Evolutionary conservation across 2,329 filamentous ascomycete species (phyloP), one percentile per base, ranked within the genome.

Genomic region (Elsinoe arachidis): DNA sequence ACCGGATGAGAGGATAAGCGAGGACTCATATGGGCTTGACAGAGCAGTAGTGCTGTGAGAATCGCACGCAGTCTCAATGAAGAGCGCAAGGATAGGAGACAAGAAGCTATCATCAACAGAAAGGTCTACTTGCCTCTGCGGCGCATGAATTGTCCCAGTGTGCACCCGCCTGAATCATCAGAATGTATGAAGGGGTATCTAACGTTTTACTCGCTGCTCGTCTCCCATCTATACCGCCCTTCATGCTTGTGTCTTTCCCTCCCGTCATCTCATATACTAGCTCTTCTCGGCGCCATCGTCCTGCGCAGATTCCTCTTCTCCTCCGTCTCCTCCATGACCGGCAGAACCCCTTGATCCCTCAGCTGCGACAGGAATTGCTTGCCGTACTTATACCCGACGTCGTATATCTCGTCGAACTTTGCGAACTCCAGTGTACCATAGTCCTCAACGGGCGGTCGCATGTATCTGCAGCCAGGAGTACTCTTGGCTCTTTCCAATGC

Each of bases 361-460:
- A 97, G 75, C 64, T 84, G 80, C 55, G 83, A 82, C 62, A 99
- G 72, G 69, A 86, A 96, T 56, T 89, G 83, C 69, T 87, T 86
- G 3, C 90, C 93, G 67, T 85, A 99, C 56, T 81, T 79, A 72
- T 96, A 95, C 1, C 93, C 95, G 10, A 96, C 80, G 63, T 87
- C 80, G 67, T 95, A 96, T 56, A 99, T 92, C 77, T 99, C 95
- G 66, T 97, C 92, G 71, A 99, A 99, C 71, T 95, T 96, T 61
- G 85, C 88, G 76, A 99, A 99, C 59, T 99, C 93, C 30, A 99
- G 76, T 1, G 93, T 99, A 3, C 91, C 93, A 65, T 96, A 99
- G 1, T 83, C 80, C 67, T 97, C 93, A 61, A 99, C 87, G 0
- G 93, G 93, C 3, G 95, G 95, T 1, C 93, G 83, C 89, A 99